phyloP scores from a whole-genome alignment of 2,329 filamentous ascomycete species.

The Cordyceps sp. region DNA sequence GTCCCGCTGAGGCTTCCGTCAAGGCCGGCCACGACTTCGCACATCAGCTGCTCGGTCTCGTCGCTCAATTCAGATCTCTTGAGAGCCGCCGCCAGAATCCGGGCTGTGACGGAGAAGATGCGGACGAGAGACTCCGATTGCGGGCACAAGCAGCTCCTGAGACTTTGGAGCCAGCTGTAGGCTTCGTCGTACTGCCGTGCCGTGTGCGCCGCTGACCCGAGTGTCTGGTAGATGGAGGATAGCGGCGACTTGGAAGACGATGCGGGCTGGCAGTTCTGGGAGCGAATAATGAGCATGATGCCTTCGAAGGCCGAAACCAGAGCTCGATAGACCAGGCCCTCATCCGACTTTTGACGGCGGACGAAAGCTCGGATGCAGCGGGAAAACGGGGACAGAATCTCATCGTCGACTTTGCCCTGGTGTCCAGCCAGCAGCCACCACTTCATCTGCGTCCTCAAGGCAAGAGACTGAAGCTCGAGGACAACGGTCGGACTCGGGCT shows the following conservation, averaged over 20 bases:
- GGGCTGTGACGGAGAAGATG: conserved; percentile 34
- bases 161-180: conserved; percentile 33
- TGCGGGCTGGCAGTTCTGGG: conserved; percentile 15
- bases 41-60: conserved; percentile 23
- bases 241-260: conserved; percentile 25
- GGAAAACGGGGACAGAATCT: conserved; percentile 47
- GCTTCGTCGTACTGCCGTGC: conserved; percentile 31
- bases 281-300: conserved; percentile 15
- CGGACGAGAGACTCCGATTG: conserved; percentile 29
- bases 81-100: conserved; percentile 36
- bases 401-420: conserved; percentile 40
- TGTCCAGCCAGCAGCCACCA: conserved; percentile 52
- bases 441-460: conserved; percentile 40
- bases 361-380: conserved; percentile 45
- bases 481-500: conserved; percentile 38
- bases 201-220: conserved; percentile 32
- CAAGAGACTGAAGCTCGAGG: conserved; percentile 47
- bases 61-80: conserved; percentile 22
- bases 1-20: conserved; percentile 44
- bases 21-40: conserved; percentile 34
- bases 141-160: conserved; percentile 20
- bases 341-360: conserved; percentile 28
- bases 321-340: conserved; percentile 19
- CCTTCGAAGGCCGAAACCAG: conserved; percentile 14
- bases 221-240: conserved; percentile 31